Evolutionary conservation across 768 basidiomycete species (phyloP).

Genomic region (Kondoa malvinella): DNA sequence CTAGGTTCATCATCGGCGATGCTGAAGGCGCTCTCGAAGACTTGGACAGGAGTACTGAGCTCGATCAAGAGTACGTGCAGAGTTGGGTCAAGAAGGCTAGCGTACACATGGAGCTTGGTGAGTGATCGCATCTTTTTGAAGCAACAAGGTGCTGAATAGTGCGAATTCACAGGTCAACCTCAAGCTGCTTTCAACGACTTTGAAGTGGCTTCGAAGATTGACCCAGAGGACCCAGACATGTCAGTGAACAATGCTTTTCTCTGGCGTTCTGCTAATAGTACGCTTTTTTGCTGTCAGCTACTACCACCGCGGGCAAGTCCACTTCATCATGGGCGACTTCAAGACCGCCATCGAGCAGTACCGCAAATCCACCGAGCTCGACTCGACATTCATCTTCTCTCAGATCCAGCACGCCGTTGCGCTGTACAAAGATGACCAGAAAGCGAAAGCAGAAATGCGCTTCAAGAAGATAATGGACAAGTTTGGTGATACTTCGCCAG

Average conservation of each 20-base stretch:
- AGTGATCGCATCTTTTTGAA: neutral
- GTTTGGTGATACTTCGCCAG: constrained; percentile 40
- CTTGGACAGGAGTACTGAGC: constrained; percentile 53
- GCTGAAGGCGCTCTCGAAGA: constrained; percentile 66
- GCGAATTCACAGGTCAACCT: constrained; percentile 39
- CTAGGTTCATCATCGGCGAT: constrained; percentile 74
- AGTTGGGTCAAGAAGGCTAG: constrained; percentile 90
- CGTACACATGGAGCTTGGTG: constrained; percentile 83
- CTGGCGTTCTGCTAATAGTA: neutral
- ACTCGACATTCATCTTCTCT: constrained; percentile 78
- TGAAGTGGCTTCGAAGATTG: constrained; percentile 65
- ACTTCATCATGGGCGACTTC: constrained; percentile 89
- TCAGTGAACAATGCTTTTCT: constrained; percentile 7
- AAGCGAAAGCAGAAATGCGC: constrained; percentile 68
- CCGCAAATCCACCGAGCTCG: constrained; percentile 69
- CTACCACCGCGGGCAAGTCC: constrained; percentile 95
- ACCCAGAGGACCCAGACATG: constrained; percentile 77
- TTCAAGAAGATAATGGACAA: constrained; percentile 69
- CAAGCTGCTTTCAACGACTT: constrained; percentile 73
- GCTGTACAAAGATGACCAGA: constrained; percentile 71
- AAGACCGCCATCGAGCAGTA: constrained; percentile 74
- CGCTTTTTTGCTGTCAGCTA: constrained; percentile 34
- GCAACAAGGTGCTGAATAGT: neutral
- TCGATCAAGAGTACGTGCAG: constrained; percentile 54
- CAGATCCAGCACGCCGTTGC: constrained; percentile 96